Evolutionary conservation across 2,329 filamentous ascomycete genomes (phyloP).

Genomic region (Ophiostoma tasmaniense): DNA sequence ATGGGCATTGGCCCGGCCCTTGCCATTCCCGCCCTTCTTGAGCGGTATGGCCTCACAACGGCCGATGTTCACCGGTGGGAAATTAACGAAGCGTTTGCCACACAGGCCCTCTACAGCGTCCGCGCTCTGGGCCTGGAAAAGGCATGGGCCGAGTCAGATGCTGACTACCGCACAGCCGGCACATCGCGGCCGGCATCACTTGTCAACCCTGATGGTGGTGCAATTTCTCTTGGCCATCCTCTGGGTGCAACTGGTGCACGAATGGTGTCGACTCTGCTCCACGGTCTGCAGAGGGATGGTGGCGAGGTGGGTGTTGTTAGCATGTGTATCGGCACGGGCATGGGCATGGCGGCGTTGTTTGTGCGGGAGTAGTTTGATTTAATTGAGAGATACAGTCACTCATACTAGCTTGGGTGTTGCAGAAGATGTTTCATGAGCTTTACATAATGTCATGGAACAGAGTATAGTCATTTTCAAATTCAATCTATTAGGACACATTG

Average conservation of each 20-base stretch:
- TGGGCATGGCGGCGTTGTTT: slow-evolving; percentile 49
- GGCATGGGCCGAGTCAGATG: slow-evolving; percentile 41
- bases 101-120: slow-evolving; percentile 61
- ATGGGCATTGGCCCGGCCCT: slow-evolving; percentile 88
- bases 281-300: slow-evolving; percentile 59
- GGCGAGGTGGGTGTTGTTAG: slow-evolving; percentile 76
- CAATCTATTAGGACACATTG: no score
- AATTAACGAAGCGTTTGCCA: slow-evolving; percentile 77
- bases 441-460: no score
- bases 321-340: slow-evolving; percentile 83
- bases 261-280: slow-evolving; percentile 63
- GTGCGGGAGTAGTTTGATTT: slow-evolving; percentile 25
- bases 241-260: slow-evolving; percentile 81
- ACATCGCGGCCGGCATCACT: slow-evolving; percentile 35
- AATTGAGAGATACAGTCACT: no score
- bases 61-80: slow-evolving; percentile 79
- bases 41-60: slow-evolving; percentile 54
- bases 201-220: slow-evolving; percentile 88
- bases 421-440: no score
- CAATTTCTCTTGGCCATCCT: slow-evolving; percentile 89
- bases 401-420: no score
- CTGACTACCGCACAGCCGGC: background rate
- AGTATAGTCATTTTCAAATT: no score
- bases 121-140: slow-evolving; percentile 58
- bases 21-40: slow-evolving; percentile 75